A percentile compares a stretch with the other conserved stretches of the same genome.
Evolutionary conservation across 1,139 yeast species (phyloP).

Genomic region (Kluyveromyces sp.): DNA sequence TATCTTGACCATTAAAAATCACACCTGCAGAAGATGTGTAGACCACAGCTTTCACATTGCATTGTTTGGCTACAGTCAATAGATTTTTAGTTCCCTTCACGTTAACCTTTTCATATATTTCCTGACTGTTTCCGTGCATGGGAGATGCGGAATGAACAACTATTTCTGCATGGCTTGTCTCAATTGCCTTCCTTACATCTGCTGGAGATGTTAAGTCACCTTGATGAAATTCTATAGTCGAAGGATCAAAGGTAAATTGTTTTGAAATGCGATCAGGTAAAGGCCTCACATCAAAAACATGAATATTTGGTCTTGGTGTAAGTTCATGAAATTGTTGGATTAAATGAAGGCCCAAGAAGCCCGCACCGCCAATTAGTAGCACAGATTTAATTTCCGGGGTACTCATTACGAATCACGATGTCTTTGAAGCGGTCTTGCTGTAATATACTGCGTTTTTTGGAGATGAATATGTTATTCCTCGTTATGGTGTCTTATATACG

Average conservation of each 20-base stretch:
- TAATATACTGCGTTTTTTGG: no score
- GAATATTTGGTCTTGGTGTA: conserved; percentile 63
- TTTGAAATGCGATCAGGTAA: conserved; percentile 62
- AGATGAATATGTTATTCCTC: no score
- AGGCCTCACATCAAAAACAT: conserved; percentile 87
- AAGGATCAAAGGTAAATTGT: conserved; percentile 66
- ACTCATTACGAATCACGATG: background rate
- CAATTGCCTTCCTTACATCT: conserved; percentile 62
- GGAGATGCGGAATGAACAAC: conserved; percentile 97
- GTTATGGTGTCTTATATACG: no score
- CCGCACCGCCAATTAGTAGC: conserved; percentile 86
- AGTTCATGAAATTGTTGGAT: conserved; percentile 72
- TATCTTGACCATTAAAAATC: conserved; percentile 85
- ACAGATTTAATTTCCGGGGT: conserved; percentile 38
- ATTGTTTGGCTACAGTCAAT: conserved; percentile 52
- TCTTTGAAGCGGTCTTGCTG: no score
- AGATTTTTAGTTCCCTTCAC: conserved; percentile 81
- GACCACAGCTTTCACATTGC: conserved; percentile 59
- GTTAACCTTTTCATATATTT: conserved; percentile 80
- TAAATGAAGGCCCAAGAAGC: conserved; percentile 87
- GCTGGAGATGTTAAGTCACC: conserved; percentile 78
- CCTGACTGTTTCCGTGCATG: conserved; percentile 75
- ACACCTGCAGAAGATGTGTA: conserved; percentile 98
- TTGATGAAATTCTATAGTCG: conserved; percentile 50
- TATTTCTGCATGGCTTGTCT: conserved; percentile 54